These are phyloP conservation scores for Coemansia sp. DNA, from an alignment of 192 early-diverging fungal species.

Conservation along the genomic window DNA sequence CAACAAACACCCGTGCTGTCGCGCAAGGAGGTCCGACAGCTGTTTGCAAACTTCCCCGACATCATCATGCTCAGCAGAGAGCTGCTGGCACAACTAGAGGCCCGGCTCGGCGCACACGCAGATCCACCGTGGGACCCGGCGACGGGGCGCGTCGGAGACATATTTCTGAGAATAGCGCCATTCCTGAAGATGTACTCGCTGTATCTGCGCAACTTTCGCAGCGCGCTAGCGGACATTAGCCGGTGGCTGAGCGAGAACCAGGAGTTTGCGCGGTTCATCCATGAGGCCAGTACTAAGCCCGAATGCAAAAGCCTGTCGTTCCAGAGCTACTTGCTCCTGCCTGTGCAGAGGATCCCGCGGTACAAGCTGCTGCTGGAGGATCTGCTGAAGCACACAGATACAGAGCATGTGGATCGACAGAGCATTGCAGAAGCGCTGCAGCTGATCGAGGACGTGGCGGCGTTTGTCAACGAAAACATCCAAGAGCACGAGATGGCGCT, in stretches of 20 bases:
- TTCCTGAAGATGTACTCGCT: conserved; percentile 59
- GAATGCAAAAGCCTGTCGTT: conserved; percentile 56
- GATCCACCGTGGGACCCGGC: conserved; percentile 44
- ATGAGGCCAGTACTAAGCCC: conserved; percentile 37
- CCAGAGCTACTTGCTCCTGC: conserved; percentile 56
- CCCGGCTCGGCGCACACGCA: conserved; percentile 45
- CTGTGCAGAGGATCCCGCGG: conserved; percentile 53
- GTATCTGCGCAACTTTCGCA: conserved; percentile 58
- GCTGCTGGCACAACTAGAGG: conserved; percentile 61
- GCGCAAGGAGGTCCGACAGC: conserved; percentile 60
- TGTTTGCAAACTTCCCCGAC: conserved; percentile 69
- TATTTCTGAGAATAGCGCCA: conserved; percentile 50
- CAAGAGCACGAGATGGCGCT: conserved; percentile 75
- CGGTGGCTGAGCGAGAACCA: conserved; percentile 32
- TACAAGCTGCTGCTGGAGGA: conserved; percentile 58
- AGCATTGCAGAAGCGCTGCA: conserved; percentile 44
- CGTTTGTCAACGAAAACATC: conserved; percentile 78
- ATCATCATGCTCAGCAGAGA: conserved; percentile 61
- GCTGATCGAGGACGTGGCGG: conserved; percentile 63
- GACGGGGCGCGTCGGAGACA: conserved; percentile 48
- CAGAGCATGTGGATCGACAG: conserved; percentile 46
- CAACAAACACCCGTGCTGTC: conserved; percentile 45
- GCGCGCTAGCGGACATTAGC: conserved; percentile 48
- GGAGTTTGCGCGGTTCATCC: conserved; percentile 44
- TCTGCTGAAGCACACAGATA: conserved; percentile 56